Conservation (phyloP, 805 yeast genomes). For the Schwanniomyces vanrijiae region DNA sequence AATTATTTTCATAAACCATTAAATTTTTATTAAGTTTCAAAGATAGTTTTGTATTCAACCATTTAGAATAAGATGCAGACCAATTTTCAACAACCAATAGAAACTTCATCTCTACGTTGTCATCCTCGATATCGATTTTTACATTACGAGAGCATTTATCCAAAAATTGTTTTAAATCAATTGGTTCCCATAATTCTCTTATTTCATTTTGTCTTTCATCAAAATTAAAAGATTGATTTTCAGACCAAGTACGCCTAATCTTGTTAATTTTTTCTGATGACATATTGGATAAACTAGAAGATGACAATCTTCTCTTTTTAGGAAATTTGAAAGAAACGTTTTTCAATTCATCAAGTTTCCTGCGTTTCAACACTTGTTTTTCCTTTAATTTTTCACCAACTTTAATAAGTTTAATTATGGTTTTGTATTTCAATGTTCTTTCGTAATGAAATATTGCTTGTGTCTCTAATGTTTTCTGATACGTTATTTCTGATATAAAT, state of each 20-base stretch:
- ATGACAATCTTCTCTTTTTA: slow-evolving; percentile 14
- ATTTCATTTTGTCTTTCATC: slow-evolving; percentile 33
- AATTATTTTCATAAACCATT: slow-evolving; percentile 22
- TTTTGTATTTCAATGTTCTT: slow-evolving; percentile 24
- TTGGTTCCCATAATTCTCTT: slow-evolving; percentile 48
- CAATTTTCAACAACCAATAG: slow-evolving; percentile 50
- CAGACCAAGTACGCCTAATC: slow-evolving; percentile 11
- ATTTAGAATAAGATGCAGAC: slow-evolving; percentile 44
- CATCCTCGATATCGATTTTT: slow-evolving; percentile 16
- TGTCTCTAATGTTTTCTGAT: slow-evolving; percentile 39
- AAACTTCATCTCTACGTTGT: slow-evolving; percentile 28
- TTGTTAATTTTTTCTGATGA: slow-evolving; percentile 5
- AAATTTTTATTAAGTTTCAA: slow-evolving; percentile 30
- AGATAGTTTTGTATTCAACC: slow-evolving; percentile 48
- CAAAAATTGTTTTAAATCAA: slow-evolving; percentile 37
- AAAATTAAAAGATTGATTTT: slow-evolving; percentile 9
- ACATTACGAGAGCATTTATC: slow-evolving; percentile 27
- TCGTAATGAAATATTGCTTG: slow-evolving; percentile 45
- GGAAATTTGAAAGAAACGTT: slow-evolving; percentile 21
- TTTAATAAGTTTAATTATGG: slow-evolving; percentile 29
- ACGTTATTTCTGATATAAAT: slow-evolving; percentile 58
- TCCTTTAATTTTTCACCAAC: slow-evolving; percentile 21
- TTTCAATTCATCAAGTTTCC: slow-evolving; percentile 33
- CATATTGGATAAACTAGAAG: slow-evolving; percentile 6
- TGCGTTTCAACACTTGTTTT: slow-evolving; percentile 27